phyloP scores from a whole-genome alignment of 2,329 filamentous ascomycete genomes.

The Botrytis squamosa region DNA sequence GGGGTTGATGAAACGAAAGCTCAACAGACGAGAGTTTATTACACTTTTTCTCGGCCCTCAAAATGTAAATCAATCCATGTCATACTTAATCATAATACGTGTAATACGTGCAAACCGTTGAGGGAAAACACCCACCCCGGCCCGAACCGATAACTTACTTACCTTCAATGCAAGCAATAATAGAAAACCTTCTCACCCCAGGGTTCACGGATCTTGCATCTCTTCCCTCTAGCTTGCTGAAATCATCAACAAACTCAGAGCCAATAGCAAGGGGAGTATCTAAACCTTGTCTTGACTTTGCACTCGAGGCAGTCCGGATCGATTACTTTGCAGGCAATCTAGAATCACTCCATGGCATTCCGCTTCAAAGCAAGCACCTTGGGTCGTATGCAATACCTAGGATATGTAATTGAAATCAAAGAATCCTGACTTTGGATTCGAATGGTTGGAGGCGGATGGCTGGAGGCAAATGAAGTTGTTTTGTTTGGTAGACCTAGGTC shows the following conservation, averaged over 20 bases:
- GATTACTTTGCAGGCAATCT: slow-evolving; percentile 15
- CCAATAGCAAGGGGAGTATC: background rate
- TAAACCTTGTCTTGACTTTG: slow-evolving; percentile 7
- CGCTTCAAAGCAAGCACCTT: background rate
- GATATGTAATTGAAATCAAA: background rate
- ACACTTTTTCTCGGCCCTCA: background rate
- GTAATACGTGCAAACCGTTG: slow-evolving; percentile 6
- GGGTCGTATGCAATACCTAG: background rate
- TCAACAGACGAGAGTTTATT: no score
- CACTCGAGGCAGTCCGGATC: background rate
- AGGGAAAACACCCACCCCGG: background rate
- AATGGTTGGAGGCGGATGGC: background rate
- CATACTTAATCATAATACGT: background rate
- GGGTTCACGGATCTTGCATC: background rate
- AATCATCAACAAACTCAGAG: background rate
- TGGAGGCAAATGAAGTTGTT: background rate
- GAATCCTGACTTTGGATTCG: background rate
- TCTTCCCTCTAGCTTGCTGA: background rate
- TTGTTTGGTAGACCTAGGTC: slow-evolving; percentile 2
- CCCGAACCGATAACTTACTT: slow-evolving; percentile 15
- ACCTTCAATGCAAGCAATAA: background rate
- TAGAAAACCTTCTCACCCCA: background rate
- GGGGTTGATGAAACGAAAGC: background rate
- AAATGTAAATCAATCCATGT: background rate
- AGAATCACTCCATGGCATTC: background rate